phyloP scores from a whole-genome alignment of 495 filamentous ascomycete species.

The Podospora sp. region DNA sequence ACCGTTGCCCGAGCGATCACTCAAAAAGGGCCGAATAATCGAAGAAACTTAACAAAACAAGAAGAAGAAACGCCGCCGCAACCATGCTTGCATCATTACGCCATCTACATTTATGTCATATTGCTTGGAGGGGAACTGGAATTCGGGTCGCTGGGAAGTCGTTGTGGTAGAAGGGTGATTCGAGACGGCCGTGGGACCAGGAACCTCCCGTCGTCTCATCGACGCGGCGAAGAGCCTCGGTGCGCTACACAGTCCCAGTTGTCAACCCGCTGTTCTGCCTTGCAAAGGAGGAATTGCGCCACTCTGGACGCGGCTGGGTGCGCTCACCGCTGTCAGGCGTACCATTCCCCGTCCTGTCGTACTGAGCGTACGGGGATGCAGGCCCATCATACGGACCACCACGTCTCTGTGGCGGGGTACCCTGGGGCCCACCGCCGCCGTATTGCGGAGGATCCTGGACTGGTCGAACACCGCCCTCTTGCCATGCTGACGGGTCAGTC shows the following conservation, averaged over 20 bases:
- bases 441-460: slow-evolving; percentile 59
- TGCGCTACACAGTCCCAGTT: slow-evolving; percentile 34
- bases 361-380: slow-evolving; percentile 31
- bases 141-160: background rate
- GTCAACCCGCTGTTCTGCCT: slow-evolving; percentile 44
- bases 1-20: background rate
- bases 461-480: slow-evolving; percentile 78
- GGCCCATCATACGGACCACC: slow-evolving; percentile 40
- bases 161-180: background rate
- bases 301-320: slow-evolving; percentile 42
- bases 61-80: slow-evolving; percentile 25
- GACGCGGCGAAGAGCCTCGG: slow-evolving; percentile 8
- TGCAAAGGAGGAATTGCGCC: slow-evolving; percentile 57
- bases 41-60: background rate
- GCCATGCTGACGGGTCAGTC: slow-evolving; percentile 75
- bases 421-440: slow-evolving; percentile 24
- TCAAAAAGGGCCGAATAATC: slow-evolving; percentile 2
- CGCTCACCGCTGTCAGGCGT: slow-evolving; percentile 37
- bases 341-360: slow-evolving; percentile 31
- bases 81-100: slow-evolving; percentile 21
- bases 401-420: slow-evolving; percentile 48
- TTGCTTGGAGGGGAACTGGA: background rate
- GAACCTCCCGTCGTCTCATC: background rate
- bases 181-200: background rate
- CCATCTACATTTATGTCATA: background rate